These are phyloP conservation scores for Lentinula detonsa DNA, from an alignment of 768 basidiomycete species.

Conservation along the genomic window DNA sequence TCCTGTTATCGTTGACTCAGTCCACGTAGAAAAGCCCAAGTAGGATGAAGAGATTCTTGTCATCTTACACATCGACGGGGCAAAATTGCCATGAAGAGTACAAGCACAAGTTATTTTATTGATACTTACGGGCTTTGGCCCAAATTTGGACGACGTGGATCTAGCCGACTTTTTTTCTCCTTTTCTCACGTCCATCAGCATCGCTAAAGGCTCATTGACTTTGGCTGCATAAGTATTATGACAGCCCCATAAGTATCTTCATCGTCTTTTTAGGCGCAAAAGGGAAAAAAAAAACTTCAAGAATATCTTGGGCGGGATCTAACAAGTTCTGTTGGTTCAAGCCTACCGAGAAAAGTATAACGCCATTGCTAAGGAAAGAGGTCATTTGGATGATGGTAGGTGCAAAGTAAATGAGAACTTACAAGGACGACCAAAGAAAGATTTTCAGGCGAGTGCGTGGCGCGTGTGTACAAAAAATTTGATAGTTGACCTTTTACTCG, in stretches of 20 bases:
- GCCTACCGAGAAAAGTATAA: not conserved
- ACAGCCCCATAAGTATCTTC: too few species aligned
- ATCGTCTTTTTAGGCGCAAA: too few species aligned
- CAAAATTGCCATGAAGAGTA: not conserved
- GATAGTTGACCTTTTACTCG: not conserved
- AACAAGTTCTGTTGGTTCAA: not conserved
- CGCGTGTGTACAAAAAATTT: not conserved
- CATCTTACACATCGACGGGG: not conserved
- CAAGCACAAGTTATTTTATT: not conserved
- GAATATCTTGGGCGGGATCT: too few species aligned
- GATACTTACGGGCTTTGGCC: not conserved
- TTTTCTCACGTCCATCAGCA: not conserved
- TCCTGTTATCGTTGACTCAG: not conserved
- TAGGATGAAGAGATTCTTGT: not conserved
- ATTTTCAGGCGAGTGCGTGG: not conserved
- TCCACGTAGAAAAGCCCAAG: not conserved
- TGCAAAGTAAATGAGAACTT: not conserved
- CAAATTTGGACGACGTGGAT: not conserved
- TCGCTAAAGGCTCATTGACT: not conserved
- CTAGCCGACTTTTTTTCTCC: not conserved
- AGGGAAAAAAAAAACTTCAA: not conserved
- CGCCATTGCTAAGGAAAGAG: not conserved
- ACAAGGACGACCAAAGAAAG: constrained; percentile 5
- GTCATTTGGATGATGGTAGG: not conserved
- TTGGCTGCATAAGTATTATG: not conserved